Base-by-base conservation (phyloP, 768 basidiomycete species). In the Pisolithus orientalis region DNA sequence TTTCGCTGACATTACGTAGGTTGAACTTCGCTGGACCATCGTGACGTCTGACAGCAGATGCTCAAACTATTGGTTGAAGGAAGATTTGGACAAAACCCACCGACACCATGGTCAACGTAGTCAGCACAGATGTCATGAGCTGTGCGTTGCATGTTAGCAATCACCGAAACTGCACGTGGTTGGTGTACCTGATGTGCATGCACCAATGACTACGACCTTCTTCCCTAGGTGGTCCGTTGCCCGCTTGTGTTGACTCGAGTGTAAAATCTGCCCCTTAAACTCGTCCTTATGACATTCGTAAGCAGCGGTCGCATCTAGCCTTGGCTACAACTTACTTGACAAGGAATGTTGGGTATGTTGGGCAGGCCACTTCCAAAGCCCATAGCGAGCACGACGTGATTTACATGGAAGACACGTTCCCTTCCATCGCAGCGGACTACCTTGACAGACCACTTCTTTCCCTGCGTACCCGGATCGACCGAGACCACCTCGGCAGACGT, bases 151-250 rank as follows among this genome's bases (percentile, higher is more conserved):
- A 28, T 2, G 9, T 68, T 69, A n/a, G 70, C 10, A 44, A 54
- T 24, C 11, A 8, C 14, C 5, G 6, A 44, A 14, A 44, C 3
- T 27, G 11, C 13, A n/a, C 17, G n/a, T n/a, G 13, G 6, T 28
- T n/a, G 13, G 14, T 21, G 10, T 59, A 78, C 77, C 77, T 17
- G 84, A 83, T 47, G 78, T 84, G 40, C 81, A 80, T n/a, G 84
- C 77, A 13, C 86, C 85, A 2, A 88, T 70, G n/a, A 87, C 72
- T 1, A 86, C 71, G 5, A 78, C 83, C 57, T 80, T 84, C 70
- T 86, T 85, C 6, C 83, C 83, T 6, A 66, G 53, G 57, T 79
- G 76, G 31, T 76, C 77, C 1, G 65, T 55, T 0, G 80, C 80
- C 5, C 70, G 68, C 21, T 72, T 76, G 63, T 80, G 79, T 17